Evolutionary conservation across 2,329 filamentous ascomycete genomes (phyloP), one percentile per base, ranked within the genome.

Genomic region (Diaporthe citriasiana): DNA sequence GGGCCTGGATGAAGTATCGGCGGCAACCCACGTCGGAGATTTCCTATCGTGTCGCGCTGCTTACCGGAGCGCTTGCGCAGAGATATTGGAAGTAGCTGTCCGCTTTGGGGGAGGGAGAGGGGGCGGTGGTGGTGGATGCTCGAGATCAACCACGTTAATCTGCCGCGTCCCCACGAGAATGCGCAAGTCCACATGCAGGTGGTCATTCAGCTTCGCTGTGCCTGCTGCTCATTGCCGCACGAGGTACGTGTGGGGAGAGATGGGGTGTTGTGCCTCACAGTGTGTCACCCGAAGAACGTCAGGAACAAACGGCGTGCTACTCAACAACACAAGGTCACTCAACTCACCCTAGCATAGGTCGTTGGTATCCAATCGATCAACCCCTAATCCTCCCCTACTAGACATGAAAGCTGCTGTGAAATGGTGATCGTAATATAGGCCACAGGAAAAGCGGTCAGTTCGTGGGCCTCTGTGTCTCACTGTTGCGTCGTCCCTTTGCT

Each of bases 371-470:
- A 68, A 68, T 50, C 33, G 63, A 68, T 68, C 63, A 68, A 38
- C 47, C 63, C 33, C 22, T 35, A 8, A 27, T 30, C 17, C 30
- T 33, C 57, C 53, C 55, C 56, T 51, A 22, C 45, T 53, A 57
- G 56, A 53, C 47, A 6, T 40, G 47, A 63, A 40, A 55, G 70
- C 70, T 71, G 70, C 53, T 71, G 70, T 71, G 70, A 63, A 42
- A 71, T 71, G 70, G 56, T 63, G 70, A 63, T 71, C 70, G 59
- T 71, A 53, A 53, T 63, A 63, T 53, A 71, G 56, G 53, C 57
- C 35, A 51, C 70, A 71, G 70, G 70, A 71, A 63, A 71, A 63
- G 70, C 70, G 70, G 70, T 71, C 70, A 71, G 56, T 50, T 71
- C 56, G 35, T 59, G 69, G 70, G 70, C 59, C 70, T 68, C 70